A percentile compares a stretch with the other conserved stretches of the same genome.
These are phyloP conservation scores for Aspergillus affinis DNA, from an alignment of 495 filamentous ascomycete species.

Conservation along the genomic window DNA sequence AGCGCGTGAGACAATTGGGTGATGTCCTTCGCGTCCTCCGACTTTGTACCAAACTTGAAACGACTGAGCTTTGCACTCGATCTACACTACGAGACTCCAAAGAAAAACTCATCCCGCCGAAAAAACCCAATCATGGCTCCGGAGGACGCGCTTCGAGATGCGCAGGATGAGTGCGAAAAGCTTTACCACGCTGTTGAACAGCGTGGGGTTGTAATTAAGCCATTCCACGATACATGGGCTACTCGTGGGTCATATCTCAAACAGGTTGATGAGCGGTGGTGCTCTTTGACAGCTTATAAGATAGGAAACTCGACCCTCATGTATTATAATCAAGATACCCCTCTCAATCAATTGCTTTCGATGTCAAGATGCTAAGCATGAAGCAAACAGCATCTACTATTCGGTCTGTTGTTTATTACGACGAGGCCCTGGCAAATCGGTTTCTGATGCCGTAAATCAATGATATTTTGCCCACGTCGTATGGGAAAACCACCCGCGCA, in stretches of 20 bases:
- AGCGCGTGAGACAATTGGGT: conserved; percentile 24
- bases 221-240: conserved; percentile 12
- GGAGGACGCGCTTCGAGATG: conserved; percentile 12
- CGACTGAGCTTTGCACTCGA: conserved; percentile 24
- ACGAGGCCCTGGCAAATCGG: too few species aligned
- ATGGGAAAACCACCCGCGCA: too few species aligned
- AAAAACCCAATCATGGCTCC: conserved; percentile 10
- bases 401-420: too few species aligned
- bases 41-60: conserved; percentile 22
- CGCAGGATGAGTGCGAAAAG: conserved; percentile 18
- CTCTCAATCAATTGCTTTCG: not conserved
- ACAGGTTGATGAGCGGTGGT: conserved; percentile 15
- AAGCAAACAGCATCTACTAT: too few species aligned
- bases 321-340: not conserved
- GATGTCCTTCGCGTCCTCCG: conserved; percentile 12
- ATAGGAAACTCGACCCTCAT: not conserved
- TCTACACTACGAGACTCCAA: conserved; percentile 14
- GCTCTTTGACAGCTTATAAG: not conserved
- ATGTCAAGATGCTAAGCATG: not conserved
- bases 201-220: conserved; percentile 16
- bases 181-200: conserved; percentile 13
- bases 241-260: conserved; percentile 1
- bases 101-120: not conserved
- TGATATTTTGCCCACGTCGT: too few species aligned
- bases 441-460: too few species aligned